These are phyloP conservation scores for Ecytonucleospora hepatopenaei DNA, from an alignment of 371 early-diverging fungal genomes.

Conservation along the genomic window DNA sequence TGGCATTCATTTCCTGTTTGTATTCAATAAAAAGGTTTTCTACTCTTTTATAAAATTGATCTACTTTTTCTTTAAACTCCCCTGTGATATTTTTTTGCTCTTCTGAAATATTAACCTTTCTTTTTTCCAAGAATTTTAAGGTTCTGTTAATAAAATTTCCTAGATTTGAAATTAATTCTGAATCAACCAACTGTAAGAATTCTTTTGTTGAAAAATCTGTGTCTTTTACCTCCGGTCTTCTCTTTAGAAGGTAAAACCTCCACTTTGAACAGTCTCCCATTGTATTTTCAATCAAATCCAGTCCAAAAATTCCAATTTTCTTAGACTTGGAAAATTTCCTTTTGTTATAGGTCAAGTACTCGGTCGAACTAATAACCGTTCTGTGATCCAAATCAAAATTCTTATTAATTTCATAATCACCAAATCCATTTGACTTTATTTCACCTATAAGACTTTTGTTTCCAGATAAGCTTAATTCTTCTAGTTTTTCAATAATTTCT, in stretches of 20 bases:
- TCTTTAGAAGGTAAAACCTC: constrained; percentile 88
- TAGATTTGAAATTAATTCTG: constrained; percentile 81
- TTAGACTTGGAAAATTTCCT: constrained; percentile 94
- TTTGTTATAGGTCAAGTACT: constrained; percentile 91
- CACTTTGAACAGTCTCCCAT: constrained; percentile 80
- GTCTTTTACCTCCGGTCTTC: constrained; percentile 86
- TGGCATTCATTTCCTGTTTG: constrained; percentile 66
- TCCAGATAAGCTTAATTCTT: not conserved
- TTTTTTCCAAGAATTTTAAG: constrained; percentile 74
- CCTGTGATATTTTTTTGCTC: constrained; percentile 59
- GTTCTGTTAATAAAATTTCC: constrained; percentile 96
- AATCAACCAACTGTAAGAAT: constrained; percentile 79
- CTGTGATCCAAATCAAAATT: constrained; percentile 60
- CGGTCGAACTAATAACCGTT: constrained; percentile 81
- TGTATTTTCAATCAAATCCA: constrained; percentile 73
- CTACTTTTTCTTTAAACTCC: constrained; percentile 45
- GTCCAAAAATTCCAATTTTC: constrained; percentile 89
- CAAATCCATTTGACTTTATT: not conserved
- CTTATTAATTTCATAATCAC: not conserved
- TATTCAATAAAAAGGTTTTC: constrained; percentile 64
- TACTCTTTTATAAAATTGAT: constrained; percentile 52
- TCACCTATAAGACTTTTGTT: not conserved
- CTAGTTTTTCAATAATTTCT: not conserved
- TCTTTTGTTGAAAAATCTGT: constrained; percentile 83
- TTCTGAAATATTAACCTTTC: constrained; percentile 61